Conservation (phyloP, 495 filamentous ascomycete species). For the Tuber aestivum region DNA sequence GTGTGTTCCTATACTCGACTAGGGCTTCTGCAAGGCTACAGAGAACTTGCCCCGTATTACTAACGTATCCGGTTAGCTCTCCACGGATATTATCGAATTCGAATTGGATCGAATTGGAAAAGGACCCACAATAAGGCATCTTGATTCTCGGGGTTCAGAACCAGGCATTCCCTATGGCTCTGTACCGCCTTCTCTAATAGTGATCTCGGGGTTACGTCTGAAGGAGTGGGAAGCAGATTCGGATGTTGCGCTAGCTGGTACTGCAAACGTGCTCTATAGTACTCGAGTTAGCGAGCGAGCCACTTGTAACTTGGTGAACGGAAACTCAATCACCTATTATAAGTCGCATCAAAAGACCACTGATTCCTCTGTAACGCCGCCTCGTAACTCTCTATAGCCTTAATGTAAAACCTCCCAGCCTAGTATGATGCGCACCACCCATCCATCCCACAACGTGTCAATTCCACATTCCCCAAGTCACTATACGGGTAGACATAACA, state of each 20-base stretch:
- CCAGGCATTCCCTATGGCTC: conserved; percentile 25
- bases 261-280: conserved; percentile 27
- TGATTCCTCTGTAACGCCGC: conserved; percentile 16
- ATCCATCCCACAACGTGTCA: conserved; percentile 4
- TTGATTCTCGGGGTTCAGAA: conserved; percentile 23
- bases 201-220: not conserved
- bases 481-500: not conserved
- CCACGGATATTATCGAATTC: not conserved
- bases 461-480: not conserved
- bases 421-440: not conserved
- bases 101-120: not conserved
- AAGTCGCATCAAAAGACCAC: conserved; percentile 33
- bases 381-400: conserved; percentile 36
- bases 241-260: conserved; percentile 34
- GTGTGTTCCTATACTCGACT: conserved; percentile 20
- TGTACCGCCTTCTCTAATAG: conserved; percentile 28
- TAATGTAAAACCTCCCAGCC: conserved; percentile 36
- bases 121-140: conserved; percentile 36
- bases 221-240: conserved; percentile 19
- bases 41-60: conserved; percentile 39
- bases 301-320: not conserved
- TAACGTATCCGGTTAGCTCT: conserved; percentile 19
- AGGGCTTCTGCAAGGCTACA: conserved; percentile 30
- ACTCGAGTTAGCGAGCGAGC: not conserved
- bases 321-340: conserved; percentile 21